Evolutionary conservation across 208 protist species (phyloP).

Genomic region (Leishmania martiniquensis): DNA sequence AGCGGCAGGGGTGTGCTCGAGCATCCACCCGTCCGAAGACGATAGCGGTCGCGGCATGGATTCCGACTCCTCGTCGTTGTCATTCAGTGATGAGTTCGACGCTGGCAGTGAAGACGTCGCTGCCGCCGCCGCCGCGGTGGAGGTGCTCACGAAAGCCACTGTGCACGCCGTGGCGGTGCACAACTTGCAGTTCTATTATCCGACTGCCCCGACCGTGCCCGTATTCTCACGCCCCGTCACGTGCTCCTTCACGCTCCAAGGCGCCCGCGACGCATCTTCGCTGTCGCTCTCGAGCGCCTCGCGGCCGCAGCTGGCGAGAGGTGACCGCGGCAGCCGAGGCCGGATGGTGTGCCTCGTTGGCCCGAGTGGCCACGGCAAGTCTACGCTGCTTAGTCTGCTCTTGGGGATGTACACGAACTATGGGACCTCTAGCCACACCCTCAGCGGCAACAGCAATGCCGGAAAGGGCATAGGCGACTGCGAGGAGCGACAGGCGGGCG

Average conservation of each 20-base stretch:
- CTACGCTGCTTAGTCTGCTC: constrained; percentile 72
- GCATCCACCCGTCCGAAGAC: background rate
- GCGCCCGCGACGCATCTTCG: background rate
- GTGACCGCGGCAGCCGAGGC: constrained; percentile 25
- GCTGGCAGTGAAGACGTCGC: constrained; percentile 8
- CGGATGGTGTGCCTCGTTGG: constrained; percentile 64
- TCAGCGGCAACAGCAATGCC: background rate
- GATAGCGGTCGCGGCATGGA: background rate
- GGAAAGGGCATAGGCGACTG: background rate
- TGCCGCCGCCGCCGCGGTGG: constrained; percentile 17
- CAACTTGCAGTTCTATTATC: constrained; percentile 67
- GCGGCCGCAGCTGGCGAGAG: background rate
- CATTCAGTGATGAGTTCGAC: background rate
- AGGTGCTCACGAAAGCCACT: constrained; percentile 19
- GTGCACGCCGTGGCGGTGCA: constrained; percentile 29
- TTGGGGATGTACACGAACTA: constrained; percentile 69
- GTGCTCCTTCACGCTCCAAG: constrained; percentile 24
- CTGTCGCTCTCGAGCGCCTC: constrained; percentile 8
- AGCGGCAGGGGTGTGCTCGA: constrained; percentile 12
- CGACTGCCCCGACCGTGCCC: constrained; percentile 59
- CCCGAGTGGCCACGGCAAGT: constrained; percentile 76
- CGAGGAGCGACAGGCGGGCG: background rate
- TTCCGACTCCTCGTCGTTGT: background rate
- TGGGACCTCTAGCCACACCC: background rate
- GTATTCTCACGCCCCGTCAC: constrained; percentile 42